Conservation (phyloP, 768 basidiomycete genomes). For the Boletus pseudo-olivaceus region DNA sequence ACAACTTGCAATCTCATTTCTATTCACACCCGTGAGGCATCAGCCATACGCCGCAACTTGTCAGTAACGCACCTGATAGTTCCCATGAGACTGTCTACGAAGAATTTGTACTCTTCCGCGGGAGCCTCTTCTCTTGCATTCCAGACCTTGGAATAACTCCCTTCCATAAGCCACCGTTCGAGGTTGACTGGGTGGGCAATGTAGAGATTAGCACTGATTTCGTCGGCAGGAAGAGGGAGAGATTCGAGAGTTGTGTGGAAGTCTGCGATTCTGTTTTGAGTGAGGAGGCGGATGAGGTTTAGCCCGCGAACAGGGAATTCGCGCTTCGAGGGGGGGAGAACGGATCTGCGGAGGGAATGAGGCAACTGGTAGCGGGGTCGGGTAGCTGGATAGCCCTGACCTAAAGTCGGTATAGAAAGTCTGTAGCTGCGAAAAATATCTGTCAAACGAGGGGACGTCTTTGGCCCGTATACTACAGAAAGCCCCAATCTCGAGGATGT, state of each 20-base stretch:
- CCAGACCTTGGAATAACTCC: conserved; percentile 97
- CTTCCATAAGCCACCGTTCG: conserved; percentile 98
- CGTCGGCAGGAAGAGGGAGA: conserved; percentile 67
- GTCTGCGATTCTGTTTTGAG: conserved; percentile 94
- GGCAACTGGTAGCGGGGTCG: conserved; percentile 1
- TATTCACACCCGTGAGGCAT: conserved; percentile 29
- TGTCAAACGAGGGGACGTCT: conserved; percentile 90
- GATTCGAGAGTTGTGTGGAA: conserved; percentile 97
- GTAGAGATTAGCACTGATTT: conserved; percentile 64
- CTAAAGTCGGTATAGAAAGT: conserved; percentile 86
- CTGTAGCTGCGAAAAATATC: conserved; percentile 90
- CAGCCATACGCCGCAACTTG: neutral
- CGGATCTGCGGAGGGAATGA: conserved; percentile 41
- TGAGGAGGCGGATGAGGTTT: conserved; percentile 91
- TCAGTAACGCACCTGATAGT: conserved; percentile 71
- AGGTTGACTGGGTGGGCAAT: conserved; percentile 86
- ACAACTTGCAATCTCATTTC: conserved; percentile 96
- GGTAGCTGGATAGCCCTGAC: conserved; percentile 34
- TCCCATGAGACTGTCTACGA: conserved; percentile 89
- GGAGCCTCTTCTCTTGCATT: conserved; percentile 90
- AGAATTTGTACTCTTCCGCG: conserved; percentile 91
- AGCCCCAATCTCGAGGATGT: conserved; percentile 93
- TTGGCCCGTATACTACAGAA: conserved; percentile 87
- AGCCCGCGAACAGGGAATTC: conserved; percentile 89
- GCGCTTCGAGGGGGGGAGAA: conserved; percentile 78